Evolutionary conservation across 805 yeast genomes (phyloP), one percentile per base, ranked within the genome.

Genomic region (Wickerhamiella galacta): DNA sequence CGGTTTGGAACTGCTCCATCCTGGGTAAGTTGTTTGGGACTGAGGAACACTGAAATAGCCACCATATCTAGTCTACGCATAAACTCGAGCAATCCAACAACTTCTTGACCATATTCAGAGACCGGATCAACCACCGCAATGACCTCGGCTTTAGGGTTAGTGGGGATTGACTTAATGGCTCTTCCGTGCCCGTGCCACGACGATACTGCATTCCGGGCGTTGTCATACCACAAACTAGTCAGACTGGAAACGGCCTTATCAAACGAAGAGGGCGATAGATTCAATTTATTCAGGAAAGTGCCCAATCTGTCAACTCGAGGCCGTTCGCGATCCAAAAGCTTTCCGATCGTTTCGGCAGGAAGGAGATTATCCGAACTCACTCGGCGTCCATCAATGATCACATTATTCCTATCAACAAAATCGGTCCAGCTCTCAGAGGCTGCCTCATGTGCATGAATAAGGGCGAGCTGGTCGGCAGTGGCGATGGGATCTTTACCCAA

Each of bases 81-180:
- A 14, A 34, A 30, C 15, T 43, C 38, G 14, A 56, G 39, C 12
- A 77, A 48, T 0, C 75, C 56, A 0, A 76, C 43, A 6, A 72
- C 45, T 31, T 66, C 68, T 45, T 81, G 96, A 0, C 92, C 66
- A 11, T 57, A 45, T 42, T 77, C 85, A 37, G 68, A 66, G 2
- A 72, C 52, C 1, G 96, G 95, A 49, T 90, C 83, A 25, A 80
- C 46, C 1, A 78, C 53, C 0, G 78, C 57, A 4, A 68, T 52
- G 4, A 83, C 45, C 39, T 76, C 76, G 15, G 82, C 48, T 12
- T 54, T 51, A 20, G 65, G 60, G 2, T 47, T 35, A 11, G 26
- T 20, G 11, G n/a, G n/a, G n/a, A n/a, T n/a, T n/a, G n/a, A n/a
- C n/a, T n/a, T n/a, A n/a, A n/a, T n/a, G n/a, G n/a, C n/a, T n/a